Base-by-base conservation (phyloP, 306 rosid genomes). In the Sicyos edulis region DNA sequence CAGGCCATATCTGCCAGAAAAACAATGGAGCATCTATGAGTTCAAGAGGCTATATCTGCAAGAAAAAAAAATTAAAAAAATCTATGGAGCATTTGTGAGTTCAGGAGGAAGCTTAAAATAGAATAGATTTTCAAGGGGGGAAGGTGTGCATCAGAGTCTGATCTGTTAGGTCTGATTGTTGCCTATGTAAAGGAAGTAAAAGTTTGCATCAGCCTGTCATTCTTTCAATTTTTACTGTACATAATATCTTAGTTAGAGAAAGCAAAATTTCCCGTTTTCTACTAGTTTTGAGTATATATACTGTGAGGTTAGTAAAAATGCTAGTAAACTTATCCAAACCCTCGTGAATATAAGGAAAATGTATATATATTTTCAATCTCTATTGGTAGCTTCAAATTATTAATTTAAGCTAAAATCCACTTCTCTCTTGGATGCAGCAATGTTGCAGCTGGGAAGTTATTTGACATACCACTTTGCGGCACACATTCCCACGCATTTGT, bases 401-500 rank as follows among this genome's bases (percentile, higher is more conserved):
- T 12, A 50, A 50, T 50, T 50, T 15, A 69, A 69, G 58, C 42
- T 24, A 50, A 69, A n/a, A 15, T 22, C 1, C 55, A 13, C 16
- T 60, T 58, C 52, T 69, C 71, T 79, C 75, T 78, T 75, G 57
- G 58, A 77, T 77, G 74, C 83, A 93, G 99, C 85, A 95, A 95
- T 83, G 99, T 91, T 79, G 97, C 97, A 37, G 99, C 99, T 66
- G 99, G 99, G 80, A 91, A 77, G 83, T 81, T 89, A 81, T 95
- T 95, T 54, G 92, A 96, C 76, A 95, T 95, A 76, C 97, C 99
- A 24, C 96, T 95, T 62, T 89, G 96, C 63, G 99, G 99, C 67
- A 95, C 99, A 59, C 99, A 95, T 83, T 95, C 99, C 56, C 99
- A 95, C 89, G 99, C 99, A 78, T 95, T 95, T 37, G 92, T 95